phyloP scores from a whole-genome alignment of 495 filamentous ascomycete species.

The Neurospora discreta region DNA sequence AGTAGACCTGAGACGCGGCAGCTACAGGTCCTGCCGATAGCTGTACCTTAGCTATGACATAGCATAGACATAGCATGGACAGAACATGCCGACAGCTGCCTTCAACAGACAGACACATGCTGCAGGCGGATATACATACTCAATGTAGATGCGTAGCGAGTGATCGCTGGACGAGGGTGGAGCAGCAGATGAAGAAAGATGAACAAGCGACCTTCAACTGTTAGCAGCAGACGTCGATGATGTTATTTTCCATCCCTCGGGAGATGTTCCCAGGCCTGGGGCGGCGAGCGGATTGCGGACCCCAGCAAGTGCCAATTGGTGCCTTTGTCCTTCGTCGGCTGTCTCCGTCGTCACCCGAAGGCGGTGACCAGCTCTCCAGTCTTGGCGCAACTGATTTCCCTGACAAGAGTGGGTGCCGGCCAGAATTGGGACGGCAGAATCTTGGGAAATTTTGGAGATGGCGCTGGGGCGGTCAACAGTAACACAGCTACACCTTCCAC shows the following conservation, averaged over 20 bases:
- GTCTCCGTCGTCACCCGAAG: conserved; percentile 21
- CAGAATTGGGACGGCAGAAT: conserved; percentile 26
- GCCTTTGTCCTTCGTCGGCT: conserved; percentile 3
- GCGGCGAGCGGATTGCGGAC: background rate
- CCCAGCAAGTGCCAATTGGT: background rate
- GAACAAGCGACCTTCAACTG: background rate
- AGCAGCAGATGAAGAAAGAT: background rate
- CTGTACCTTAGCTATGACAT: background rate
- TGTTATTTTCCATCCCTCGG: background rate
- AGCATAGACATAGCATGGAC: background rate
- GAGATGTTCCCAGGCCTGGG: background rate
- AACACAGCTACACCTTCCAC: background rate
- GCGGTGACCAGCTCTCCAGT: conserved; percentile 21
- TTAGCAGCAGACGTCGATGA: background rate
- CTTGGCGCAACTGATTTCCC: background rate
- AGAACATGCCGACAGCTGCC: background rate
- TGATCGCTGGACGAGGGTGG: background rate
- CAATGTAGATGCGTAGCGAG: background rate
- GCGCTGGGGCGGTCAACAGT: background rate
- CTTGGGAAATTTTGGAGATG: conserved; percentile 19
- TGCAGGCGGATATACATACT: background rate
- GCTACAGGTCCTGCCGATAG: background rate
- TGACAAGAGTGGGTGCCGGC: background rate
- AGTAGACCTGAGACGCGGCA: background rate
- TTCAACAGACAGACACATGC: background rate